Base-by-base conservation (phyloP, 2,329 filamentous ascomycete species). In the Zasmidium cellare region DNA sequence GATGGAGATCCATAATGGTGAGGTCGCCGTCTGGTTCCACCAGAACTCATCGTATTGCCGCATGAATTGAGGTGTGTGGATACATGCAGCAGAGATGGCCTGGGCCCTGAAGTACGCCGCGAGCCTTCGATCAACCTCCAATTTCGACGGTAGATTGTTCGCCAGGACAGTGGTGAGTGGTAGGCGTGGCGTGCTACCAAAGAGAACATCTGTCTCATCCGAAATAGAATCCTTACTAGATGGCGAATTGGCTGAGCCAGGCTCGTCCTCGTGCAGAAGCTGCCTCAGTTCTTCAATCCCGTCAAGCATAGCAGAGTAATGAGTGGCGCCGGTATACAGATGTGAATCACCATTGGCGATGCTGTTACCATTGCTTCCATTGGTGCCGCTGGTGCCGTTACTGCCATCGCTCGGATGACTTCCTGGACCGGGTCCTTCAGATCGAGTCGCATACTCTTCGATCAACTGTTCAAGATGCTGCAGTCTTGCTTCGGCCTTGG, bases 1-100 rank as follows among this genome's bases (percentile, higher is more conserved):
- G 1, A 78, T 67, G 2, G 77, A 76, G 18, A 80, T 60, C 78
- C 78, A 80, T 62, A 76, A 74, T 9, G 76, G 71, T 0, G 77
- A 67, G 2, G 70, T 69, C 18, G 64, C 64, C 9, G 68, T 71
- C 1, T 74, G 76, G 38, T 73, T 67, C n/a, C 59, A 53, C 78
- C 78, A 81, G 60, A 80, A 80, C 1, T 61, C 50, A 24, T 75
- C 70, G 53, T 80, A 80, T 73, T 79, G 58, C 11, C 44, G 19
- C 16, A 50, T 44, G 44, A 63, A 63, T 19, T 61, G 58, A 5
- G 47, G 23, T 16, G 46, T 45, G 12, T 63, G 61, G 19, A 63
- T 53, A 38, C 53, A 63, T 3, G 61, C 58, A 18, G 58, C 56
- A 16, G 56, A 56, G 19, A 63, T 59, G 19, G 58, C 53, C 35